These are phyloP conservation scores for Mycena filopes DNA, from an alignment of 768 basidiomycete species.

Conservation along the genomic window DNA sequence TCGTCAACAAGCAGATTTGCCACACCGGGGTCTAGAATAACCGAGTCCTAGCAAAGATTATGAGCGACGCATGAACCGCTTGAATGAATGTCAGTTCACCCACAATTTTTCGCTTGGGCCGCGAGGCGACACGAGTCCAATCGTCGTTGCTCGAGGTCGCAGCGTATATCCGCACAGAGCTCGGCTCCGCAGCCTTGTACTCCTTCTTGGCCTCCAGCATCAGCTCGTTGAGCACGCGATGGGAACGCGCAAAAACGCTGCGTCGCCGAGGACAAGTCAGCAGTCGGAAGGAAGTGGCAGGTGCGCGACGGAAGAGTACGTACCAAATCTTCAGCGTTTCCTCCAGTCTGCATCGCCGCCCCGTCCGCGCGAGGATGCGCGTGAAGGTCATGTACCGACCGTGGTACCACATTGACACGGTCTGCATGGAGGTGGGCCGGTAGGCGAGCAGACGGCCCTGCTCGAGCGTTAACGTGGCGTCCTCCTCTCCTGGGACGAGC, in stretches of 20 bases:
- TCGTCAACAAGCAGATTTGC: constrained; percentile 73
- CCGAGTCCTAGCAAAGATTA: constrained; percentile 50
- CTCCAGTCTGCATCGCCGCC: constrained; percentile 45
- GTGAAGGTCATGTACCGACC: constrained; percentile 53
- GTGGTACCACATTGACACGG: constrained; percentile 61
- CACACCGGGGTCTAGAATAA: constrained; percentile 79
- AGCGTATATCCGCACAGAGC: constrained; percentile 62
- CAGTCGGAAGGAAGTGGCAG: background rate
- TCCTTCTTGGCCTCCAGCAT: constrained; percentile 62
- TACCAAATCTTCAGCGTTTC: constrained; percentile 57
- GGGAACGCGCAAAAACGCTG: constrained; percentile 63
- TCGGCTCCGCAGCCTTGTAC: constrained; percentile 60
- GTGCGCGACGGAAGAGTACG: constrained; percentile 14
- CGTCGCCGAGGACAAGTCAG: background rate
- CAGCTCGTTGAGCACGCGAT: constrained; percentile 57
- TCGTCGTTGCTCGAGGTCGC: constrained; percentile 51
- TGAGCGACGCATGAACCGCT: background rate
- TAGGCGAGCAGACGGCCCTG: constrained; percentile 50
- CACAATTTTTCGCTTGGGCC: constrained; percentile 69
- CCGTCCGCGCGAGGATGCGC: constrained; percentile 45
- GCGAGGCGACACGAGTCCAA: constrained; percentile 66
- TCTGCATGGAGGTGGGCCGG: constrained; percentile 51
- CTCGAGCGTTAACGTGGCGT: constrained; percentile 38
- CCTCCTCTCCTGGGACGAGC: constrained; percentile 47
- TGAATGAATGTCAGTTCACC: background rate